Conservation (phyloP, 768 basidiomycete species). For the Trichaptum fuscoviolaceum region DNA sequence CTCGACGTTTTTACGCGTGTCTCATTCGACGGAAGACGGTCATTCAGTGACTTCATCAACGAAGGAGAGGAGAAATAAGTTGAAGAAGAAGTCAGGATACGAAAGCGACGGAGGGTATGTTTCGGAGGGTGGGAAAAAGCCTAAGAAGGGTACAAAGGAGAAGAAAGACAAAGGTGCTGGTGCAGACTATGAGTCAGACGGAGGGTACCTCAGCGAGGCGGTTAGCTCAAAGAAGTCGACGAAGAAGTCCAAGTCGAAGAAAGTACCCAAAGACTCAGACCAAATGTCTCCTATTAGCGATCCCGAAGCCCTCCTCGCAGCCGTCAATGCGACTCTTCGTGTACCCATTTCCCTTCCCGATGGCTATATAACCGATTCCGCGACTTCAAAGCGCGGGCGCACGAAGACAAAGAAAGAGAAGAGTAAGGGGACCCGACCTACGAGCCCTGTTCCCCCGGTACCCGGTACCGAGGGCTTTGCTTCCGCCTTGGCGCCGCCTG, state of each 20-base stretch:
- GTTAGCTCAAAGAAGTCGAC: constrained; percentile 23
- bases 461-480: not conserved
- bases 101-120: constrained; percentile 50
- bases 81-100: constrained; percentile 44
- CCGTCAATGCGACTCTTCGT: not conserved
- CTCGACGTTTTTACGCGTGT: not conserved
- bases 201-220: constrained; percentile 25
- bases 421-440: not conserved
- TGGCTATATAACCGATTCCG: not conserved
- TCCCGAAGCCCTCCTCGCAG: not conserved
- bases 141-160: constrained; percentile 23
- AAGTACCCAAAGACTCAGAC: not conserved
- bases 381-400: not conserved
- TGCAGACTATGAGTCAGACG: constrained; percentile 28
- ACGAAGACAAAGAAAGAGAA: constrained; percentile 4
- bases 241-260: not conserved
- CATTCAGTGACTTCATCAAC: not conserved
- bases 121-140: constrained; percentile 33
- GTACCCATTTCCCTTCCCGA: not conserved
- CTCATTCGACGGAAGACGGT: not conserved
- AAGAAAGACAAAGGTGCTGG: constrained; percentile 20
- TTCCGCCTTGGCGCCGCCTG: not conserved
- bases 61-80: constrained; percentile 23
- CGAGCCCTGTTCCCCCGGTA: not conserved
- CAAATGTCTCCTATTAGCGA: not conserved